phyloP scores from a whole-genome alignment of 352 stramenopile genomes.

The Pythium grandisporangium region DNA sequence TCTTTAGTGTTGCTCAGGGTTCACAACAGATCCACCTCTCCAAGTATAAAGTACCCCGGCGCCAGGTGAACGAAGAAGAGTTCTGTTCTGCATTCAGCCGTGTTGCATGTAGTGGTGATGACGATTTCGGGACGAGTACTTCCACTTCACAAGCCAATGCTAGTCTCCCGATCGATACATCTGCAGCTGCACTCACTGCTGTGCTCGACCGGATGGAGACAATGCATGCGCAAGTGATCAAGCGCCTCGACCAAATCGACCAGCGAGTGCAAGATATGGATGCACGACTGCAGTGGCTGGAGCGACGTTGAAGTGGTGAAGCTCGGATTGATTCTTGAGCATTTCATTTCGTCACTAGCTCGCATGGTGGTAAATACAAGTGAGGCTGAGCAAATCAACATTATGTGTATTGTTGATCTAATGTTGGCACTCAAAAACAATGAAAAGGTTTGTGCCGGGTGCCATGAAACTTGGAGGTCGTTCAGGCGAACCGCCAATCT shows the following conservation, averaged over 20 bases:
- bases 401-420: too few species aligned
- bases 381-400: too few species aligned
- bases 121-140: too few species aligned
- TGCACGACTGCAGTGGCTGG: too few species aligned
- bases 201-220: slow-evolving; percentile 21
- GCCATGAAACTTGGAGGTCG: slow-evolving; percentile 31
- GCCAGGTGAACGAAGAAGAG: not conserved
- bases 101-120: too few species aligned
- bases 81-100: too few species aligned
- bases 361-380: too few species aligned
- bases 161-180: not conserved
- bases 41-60: slow-evolving; percentile 38
- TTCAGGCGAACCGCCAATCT: slow-evolving; percentile 10
- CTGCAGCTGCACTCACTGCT: slow-evolving; percentile 1
- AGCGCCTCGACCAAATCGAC: slow-evolving; percentile 45
- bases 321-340: too few species aligned
- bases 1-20: slow-evolving; percentile 29
- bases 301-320: too few species aligned
- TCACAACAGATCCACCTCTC: slow-evolving; percentile 29
- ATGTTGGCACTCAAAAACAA: slow-evolving; percentile 16
- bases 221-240: slow-evolving; percentile 35
- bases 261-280: too few species aligned
- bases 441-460: slow-evolving; percentile 22
- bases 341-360: too few species aligned
- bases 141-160: not conserved